A percentile compares a stretch with the other conserved stretches of the same genome.
Conservation (phyloP, 805 yeast species). For the Scheffersomyces coipomensis region DNA sequence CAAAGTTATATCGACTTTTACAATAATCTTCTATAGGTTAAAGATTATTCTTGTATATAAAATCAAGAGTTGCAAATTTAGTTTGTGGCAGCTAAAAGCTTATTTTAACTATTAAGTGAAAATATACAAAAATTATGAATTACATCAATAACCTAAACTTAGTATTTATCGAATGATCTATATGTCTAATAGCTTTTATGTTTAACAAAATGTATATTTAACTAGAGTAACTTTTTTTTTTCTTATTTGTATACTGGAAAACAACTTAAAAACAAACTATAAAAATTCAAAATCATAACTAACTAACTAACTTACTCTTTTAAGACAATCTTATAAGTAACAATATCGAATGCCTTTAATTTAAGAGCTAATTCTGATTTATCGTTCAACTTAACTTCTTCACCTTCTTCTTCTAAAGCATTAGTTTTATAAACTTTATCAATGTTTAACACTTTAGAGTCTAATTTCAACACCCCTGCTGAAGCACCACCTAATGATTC, state of each 20-base stretch:
- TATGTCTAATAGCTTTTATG: no score
- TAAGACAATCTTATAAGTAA: constrained; percentile 54
- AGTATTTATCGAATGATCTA: no score
- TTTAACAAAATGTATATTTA: no score
- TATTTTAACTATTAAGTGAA: no score
- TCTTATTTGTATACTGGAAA: no score
- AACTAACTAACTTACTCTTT: constrained; percentile 5
- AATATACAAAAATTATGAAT: no score
- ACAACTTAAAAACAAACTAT: no score
- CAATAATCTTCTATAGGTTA: neutral
- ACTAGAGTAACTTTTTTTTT: neutral
- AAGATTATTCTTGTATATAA: neutral
- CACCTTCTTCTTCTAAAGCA: constrained; percentile 54
- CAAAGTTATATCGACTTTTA: constrained; percentile 18
- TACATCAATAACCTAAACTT: no score
- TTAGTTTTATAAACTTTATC: constrained; percentile 53
- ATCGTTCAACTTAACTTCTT: constrained; percentile 32
- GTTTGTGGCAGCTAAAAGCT: no score
- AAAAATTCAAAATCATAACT: no score
- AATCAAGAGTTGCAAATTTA: neutral
- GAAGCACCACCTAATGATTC: constrained; percentile 86
- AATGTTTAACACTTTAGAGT: constrained; percentile 35
- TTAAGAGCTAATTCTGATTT: constrained; percentile 38
- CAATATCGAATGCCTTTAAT: constrained; percentile 78
- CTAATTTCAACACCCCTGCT: constrained; percentile 47